These are phyloP conservation scores for Aspergillus quadrilineatus DNA, from an alignment of 2,329 filamentous ascomycete genomes.

Conservation along the genomic window DNA sequence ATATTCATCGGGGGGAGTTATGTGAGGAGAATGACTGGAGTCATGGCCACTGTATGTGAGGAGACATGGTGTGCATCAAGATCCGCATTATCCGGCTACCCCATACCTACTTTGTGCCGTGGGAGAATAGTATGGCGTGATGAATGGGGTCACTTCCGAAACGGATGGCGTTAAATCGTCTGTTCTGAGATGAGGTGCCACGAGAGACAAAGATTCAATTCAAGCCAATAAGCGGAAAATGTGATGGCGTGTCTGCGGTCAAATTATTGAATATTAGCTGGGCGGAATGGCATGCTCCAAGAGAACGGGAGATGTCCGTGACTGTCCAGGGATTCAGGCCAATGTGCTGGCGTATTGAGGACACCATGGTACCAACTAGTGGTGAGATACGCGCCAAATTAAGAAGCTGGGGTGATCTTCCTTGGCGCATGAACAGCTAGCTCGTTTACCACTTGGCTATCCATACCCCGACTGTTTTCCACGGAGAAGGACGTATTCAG, in stretches of 20 bases:
- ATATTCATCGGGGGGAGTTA: background rate
- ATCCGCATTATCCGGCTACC: background rate
- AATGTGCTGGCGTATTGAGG: background rate
- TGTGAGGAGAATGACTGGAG: background rate
- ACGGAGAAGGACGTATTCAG: background rate
- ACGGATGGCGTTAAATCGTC: constrained; percentile 1
- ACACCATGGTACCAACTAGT: background rate
- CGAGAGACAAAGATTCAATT: background rate
- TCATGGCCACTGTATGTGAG: background rate
- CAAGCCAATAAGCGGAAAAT: constrained; percentile 1
- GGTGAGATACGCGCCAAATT: background rate
- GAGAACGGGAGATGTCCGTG: background rate
- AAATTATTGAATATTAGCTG: background rate
- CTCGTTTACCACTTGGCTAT: background rate
- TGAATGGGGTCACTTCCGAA: constrained; percentile 4
- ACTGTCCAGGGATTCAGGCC: background rate
- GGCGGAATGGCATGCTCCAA: too few species aligned
- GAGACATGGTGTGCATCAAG: background rate
- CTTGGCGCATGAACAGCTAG: constrained; percentile 2
- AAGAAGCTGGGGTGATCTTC: constrained; percentile 2
- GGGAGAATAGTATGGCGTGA: constrained; percentile 3
- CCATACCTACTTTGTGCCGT: background rate
- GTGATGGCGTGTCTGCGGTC: background rate
- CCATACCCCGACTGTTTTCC: background rate
- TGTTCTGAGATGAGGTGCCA: background rate